Evolutionary conservation across 2,329 filamentous ascomycete species (phyloP).

Genomic region (Penicillium sp.): DNA sequence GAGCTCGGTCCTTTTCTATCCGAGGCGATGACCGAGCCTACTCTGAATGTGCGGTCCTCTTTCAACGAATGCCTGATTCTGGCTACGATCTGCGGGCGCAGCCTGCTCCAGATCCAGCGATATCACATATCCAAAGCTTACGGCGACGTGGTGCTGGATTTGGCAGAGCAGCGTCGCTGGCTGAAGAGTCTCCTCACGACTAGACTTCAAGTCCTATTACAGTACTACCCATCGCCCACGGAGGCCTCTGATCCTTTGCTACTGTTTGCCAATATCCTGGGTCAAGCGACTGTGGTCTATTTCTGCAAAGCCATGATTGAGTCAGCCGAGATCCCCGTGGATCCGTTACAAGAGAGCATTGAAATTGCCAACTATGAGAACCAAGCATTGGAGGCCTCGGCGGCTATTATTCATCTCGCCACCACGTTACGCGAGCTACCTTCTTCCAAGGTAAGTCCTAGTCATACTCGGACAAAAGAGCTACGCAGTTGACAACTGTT

Average conservation of each 20-base stretch:
- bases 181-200: conserved; percentile 16
- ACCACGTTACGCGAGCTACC: conserved; percentile 9
- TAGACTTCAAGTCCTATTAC: conserved; percentile 15
- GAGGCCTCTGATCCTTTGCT: conserved; percentile 15
- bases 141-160: conserved; percentile 13
- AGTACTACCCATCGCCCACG: conserved; percentile 14
- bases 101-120: conserved; percentile 17
- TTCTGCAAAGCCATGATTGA: conserved; percentile 12
- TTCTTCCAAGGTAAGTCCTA: conserved; percentile 13
- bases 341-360: not conserved
- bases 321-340: not conserved
- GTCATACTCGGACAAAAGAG: not conserved
- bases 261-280: conserved; percentile 20
- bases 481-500: not conserved
- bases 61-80: conserved; percentile 35
- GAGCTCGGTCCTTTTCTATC: conserved; percentile 27
- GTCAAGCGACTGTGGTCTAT: conserved; percentile 18
- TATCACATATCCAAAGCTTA: conserved; percentile 17
- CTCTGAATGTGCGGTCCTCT: conserved; percentile 17
- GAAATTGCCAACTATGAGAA: not conserved
- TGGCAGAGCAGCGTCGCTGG: conserved; percentile 16
- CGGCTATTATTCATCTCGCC: conserved; percentile 9
- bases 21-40: conserved; percentile 26
- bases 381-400: conserved; percentile 15
- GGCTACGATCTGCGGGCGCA: conserved; percentile 26